Conservation (phyloP, 1,284 basidiomycete genomes). For the Phlebopus sp. region DNA sequence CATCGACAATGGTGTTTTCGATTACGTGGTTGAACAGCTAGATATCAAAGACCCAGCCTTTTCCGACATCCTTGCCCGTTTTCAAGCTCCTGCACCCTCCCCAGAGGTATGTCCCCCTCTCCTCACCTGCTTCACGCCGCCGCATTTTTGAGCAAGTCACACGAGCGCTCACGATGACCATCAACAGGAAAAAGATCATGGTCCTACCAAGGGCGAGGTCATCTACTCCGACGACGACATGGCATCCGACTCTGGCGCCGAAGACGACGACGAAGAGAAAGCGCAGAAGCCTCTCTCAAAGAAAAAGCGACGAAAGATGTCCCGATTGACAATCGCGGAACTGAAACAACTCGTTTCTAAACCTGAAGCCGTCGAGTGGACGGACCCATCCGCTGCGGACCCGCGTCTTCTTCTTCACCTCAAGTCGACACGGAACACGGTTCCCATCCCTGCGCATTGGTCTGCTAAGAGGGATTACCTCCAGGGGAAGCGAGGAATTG, state of each 20-base stretch:
- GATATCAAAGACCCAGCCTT: constrained; percentile 73
- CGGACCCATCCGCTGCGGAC: constrained; percentile 92
- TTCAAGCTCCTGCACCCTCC: constrained; percentile 68
- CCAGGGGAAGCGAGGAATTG: constrained; percentile 95
- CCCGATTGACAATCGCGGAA: constrained; percentile 89
- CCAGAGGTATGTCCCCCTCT: constrained; percentile 53
- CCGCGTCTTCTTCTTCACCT: constrained; percentile 90
- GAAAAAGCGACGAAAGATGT: constrained; percentile 86
- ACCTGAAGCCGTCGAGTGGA: constrained; percentile 99
- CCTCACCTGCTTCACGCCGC: not conserved
- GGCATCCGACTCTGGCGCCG: constrained; percentile 67
- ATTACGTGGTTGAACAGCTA: constrained; percentile 83
- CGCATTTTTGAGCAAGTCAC: no score
- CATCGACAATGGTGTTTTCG: constrained; percentile 52
- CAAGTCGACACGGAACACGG: constrained; percentile 90
- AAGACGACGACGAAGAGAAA: constrained; percentile 57
- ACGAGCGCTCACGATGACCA: not conserved
- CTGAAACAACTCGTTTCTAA: constrained; percentile 96
- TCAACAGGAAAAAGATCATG: constrained; percentile 38
- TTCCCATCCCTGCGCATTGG: constrained; percentile 96
- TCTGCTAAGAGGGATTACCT: constrained; percentile 96
- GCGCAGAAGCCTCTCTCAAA: constrained; percentile 77
- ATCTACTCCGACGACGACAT: constrained; percentile 90
- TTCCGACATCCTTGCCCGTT: constrained; percentile 87
- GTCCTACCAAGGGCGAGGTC: constrained; percentile 75